Evolutionary conservation across 495 filamentous ascomycete genomes (phyloP).

Genomic region (Penicillium tannophilum): DNA sequence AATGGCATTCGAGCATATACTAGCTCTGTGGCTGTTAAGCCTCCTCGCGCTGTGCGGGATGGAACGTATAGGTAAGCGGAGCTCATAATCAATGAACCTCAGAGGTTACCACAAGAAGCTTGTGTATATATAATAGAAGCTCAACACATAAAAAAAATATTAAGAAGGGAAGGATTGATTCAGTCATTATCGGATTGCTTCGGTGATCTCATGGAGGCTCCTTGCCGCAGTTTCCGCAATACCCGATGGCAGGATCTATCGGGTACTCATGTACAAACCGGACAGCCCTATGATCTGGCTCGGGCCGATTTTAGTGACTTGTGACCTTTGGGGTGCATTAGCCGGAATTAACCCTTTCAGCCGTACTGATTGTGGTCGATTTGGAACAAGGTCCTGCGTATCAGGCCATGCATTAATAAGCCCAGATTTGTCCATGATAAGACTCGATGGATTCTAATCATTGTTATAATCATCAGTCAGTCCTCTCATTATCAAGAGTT

Average conservation of each 20-base stretch:
- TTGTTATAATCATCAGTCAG: neutral
- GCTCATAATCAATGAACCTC: neutral
- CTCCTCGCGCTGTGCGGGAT: slow-evolving; percentile 5
- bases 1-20: slow-evolving; percentile 8
- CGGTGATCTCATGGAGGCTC: neutral
- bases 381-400: too few species aligned
- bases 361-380: too few species aligned
- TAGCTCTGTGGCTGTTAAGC: slow-evolving; percentile 5
- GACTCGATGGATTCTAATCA: too few species aligned
- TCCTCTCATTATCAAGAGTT: neutral
- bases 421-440: too few species aligned
- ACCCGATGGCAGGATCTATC: neutral
- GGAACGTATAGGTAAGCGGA: neutral
- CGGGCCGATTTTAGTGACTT: neutral
- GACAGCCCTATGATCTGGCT: neutral
- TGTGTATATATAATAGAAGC: neutral
- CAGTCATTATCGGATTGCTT: neutral
- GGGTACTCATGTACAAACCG: neutral
- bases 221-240: slow-evolving; percentile 1
- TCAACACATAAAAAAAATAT: neutral
- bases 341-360: too few species aligned
- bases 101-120: neutral
- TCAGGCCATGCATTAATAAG: too few species aligned
- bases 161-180: neutral
- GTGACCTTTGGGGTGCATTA: neutral